phyloP scores from a whole-genome alignment of 768 basidiomycete genomes.

The Tulasnella sp. region DNA sequence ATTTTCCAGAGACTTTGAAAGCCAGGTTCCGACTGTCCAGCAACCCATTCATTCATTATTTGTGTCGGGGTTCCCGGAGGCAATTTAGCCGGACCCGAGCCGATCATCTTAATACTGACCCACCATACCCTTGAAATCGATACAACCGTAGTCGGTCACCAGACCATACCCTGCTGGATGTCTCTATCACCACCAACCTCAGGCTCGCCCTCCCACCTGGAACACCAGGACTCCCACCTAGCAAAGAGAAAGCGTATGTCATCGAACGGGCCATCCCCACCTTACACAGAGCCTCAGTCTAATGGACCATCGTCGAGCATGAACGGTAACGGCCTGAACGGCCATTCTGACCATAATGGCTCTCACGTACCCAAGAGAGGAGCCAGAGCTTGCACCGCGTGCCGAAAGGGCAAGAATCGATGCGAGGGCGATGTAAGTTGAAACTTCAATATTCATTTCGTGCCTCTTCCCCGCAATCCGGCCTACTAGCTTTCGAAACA shows the following conservation, averaged over 20 bases:
- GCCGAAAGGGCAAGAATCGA: conserved; percentile 85
- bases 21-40: too few species aligned
- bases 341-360: neutral
- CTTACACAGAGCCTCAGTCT: neutral
- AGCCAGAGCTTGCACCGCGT: conserved; percentile 79
- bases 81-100: conserved; percentile 5
- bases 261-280: neutral
- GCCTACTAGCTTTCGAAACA: conserved; percentile 22
- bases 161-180: conserved; percentile 40
- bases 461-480: neutral
- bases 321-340: conserved; percentile 11
- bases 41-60: too few species aligned
- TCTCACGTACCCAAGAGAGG: conserved; percentile 75
- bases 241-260: conserved; percentile 13
- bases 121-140: neutral
- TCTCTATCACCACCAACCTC: conserved; percentile 55
- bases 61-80: neutral
- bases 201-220: conserved; percentile 34
- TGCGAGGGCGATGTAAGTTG: conserved; percentile 73
- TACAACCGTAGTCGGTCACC: too few species aligned
- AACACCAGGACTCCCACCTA: conserved; percentile 5
- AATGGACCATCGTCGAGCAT: neutral
- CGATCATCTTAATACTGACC: neutral
- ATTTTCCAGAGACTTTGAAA: too few species aligned
- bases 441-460: neutral